Base-by-base conservation (phyloP, 148 eudicot genomes). In the Persicaria maculosa region DNA sequence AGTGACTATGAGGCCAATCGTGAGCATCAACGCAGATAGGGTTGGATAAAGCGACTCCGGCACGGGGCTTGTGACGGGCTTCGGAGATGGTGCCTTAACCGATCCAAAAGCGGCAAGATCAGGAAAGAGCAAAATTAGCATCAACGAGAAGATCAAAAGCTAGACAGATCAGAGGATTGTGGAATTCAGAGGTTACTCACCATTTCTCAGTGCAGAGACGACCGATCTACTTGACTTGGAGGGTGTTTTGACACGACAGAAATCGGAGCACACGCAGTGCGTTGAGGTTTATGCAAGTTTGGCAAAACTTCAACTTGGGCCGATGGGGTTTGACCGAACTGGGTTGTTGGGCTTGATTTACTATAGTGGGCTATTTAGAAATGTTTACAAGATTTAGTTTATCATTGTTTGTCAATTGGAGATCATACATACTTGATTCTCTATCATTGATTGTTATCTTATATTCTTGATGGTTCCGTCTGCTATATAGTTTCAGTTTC, bases 21-120 rank as follows among this genome's bases (percentile, higher is more conserved):
- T 80, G 71, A 93, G 93, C 90, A 93, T 86, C 72, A 89, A 72
- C 72, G 87, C 82, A n/a, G 97, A 81, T 20, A 93, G 85, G 61
- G 95, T 87, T 20, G 98, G 95, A 74, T 93, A 91, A 85, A 86
- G 69, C 74, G 84, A 84, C 7, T 68, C 85, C 0, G 97, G 88
- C 17, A 93, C 91, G 1, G 98, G 98, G 73, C 97, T 88, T 40
- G 86, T 80, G 71, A 93, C 88, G 6, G 97, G 83, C 68, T 89
- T 93, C 79, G 77, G 86, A 17, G 92, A 58, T 71, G 74, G 88
- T 40, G 85, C 91, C 92, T 90, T 7, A 31, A 7, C 7, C 17
- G 68, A 64, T 36, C 15, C 19, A 64, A 64, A 48, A 48, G 40
- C 8, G 19, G 69, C 31, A 40, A 36, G 45, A 64, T 14, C 45